Evolutionary conservation across 495 filamentous ascomycete genomes (phyloP).

Genomic region (Trypethelium eluteriae): DNA sequence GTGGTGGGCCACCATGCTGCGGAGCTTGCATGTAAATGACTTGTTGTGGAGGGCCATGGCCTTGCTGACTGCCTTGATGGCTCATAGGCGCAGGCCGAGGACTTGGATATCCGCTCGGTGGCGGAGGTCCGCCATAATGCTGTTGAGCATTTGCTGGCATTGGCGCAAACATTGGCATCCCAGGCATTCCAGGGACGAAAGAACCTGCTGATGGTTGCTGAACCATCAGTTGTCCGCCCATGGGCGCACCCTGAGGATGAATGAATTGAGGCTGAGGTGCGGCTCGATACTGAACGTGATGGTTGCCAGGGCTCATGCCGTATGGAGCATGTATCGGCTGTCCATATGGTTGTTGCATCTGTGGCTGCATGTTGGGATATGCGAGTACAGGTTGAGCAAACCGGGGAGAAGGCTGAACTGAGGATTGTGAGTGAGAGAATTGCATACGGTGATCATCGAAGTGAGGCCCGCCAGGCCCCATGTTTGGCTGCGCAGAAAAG

Average conservation of each 20-base stretch:
- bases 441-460: constrained; percentile 82
- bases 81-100: constrained; percentile 76
- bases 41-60: constrained; percentile 22
- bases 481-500: constrained; percentile 30
- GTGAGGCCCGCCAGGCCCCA: constrained; percentile 48
- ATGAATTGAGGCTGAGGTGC: constrained; percentile 49
- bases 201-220: constrained; percentile 58
- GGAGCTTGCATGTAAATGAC: constrained; percentile 35
- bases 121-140: constrained; percentile 49
- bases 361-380: constrained; percentile 53
- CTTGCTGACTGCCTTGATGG: constrained; percentile 43
- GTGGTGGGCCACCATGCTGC: constrained; percentile 36
- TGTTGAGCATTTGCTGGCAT: constrained; percentile 59
- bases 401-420: constrained; percentile 71
- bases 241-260: constrained; percentile 54
- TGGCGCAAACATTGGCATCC: constrained; percentile 60
- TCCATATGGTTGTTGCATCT: constrained; percentile 53
- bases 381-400: constrained; percentile 60
- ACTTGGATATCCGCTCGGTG: constrained; percentile 70
- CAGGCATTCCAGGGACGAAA: constrained; percentile 37
- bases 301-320: constrained; percentile 50
- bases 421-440: constrained; percentile 67
- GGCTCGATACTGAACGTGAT: constrained; percentile 19
- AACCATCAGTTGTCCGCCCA: constrained; percentile 72
- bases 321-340: constrained; percentile 60